phyloP scores from a whole-genome alignment of 179 eudicot genomes.

The Dionaea muscipula region DNA sequence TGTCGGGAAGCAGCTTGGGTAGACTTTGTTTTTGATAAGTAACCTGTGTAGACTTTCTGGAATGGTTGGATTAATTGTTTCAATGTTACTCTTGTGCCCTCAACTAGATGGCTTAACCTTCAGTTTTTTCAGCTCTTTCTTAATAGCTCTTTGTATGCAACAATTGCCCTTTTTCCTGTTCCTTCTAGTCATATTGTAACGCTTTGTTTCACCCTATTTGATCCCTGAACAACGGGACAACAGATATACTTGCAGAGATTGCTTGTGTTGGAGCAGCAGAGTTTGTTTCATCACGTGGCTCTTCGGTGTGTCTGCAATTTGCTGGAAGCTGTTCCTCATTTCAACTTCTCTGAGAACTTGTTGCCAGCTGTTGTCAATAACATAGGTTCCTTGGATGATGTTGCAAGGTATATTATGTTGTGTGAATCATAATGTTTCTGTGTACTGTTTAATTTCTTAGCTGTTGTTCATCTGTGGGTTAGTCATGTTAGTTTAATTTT shows the following conservation, averaged over 20 bases:
- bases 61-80: too few relatives aligned
- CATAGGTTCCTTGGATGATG: conserved; percentile 69
- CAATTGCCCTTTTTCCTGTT: background rate
- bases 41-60: too few relatives aligned
- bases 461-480: too few relatives aligned
- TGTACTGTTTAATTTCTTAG: background rate
- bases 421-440: background rate
- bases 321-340: conserved; percentile 83
- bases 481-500: too few relatives aligned
- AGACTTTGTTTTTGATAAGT: too few relatives aligned
- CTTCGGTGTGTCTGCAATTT: conserved; percentile 73
- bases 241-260: conserved; percentile 74
- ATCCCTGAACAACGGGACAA: background rate
- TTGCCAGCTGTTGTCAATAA: conserved; percentile 58
- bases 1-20: too few relatives aligned
- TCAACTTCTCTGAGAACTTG: conserved; percentile 67
- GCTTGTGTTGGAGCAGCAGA: conserved; percentile 32
- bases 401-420: conserved; percentile 39
- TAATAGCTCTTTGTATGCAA: too few relatives aligned
- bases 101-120: too few relatives aligned
- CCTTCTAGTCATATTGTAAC: background rate
- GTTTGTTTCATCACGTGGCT: conserved; percentile 49
- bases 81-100: too few relatives aligned
- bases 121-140: too few relatives aligned
- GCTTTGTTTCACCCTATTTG: background rate